These are phyloP conservation scores for Phragmites australis DNA, from an alignment of 176 grass and related monocot genomes.

Conservation along the genomic window DNA sequence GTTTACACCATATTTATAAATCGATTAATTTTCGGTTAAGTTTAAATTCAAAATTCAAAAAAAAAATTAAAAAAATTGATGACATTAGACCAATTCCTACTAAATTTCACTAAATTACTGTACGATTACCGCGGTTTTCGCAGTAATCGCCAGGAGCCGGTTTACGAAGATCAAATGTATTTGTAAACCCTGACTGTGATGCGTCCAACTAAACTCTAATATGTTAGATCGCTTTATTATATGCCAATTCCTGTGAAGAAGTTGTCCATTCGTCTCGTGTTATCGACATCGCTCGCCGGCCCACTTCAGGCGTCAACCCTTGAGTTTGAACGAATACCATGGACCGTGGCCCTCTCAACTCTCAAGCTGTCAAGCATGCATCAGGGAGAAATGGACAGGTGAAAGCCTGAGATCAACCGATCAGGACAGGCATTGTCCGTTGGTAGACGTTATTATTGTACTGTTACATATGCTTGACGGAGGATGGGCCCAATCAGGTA, in stretches of 20 bases:
- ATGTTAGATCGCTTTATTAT: neutral
- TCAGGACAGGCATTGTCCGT: neutral
- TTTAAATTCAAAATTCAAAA: no score
- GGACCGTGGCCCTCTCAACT: no score
- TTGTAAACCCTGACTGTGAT: no score
- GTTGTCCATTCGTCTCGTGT: neutral
- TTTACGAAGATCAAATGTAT: no score
- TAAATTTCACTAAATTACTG: no score
- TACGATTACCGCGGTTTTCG: no score
- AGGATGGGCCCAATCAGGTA: slow-evolving; percentile 1
- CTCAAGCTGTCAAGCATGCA: no score
- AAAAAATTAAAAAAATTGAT: no score
- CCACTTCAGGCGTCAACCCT: neutral
- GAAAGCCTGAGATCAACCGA: slow-evolving; percentile 7
- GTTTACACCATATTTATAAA: no score
- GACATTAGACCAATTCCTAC: no score
- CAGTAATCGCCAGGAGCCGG: no score
- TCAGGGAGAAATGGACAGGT: slow-evolving; percentile 12
- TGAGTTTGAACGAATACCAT: neutral
- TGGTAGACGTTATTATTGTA: neutral
- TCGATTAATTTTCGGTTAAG: no score
- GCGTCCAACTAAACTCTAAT: neutral
- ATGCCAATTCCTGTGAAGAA: neutral
- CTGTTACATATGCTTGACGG: slow-evolving; percentile 2
- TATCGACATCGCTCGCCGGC: neutral